Base-by-base conservation (phyloP, 495 filamentous ascomycete genomes). In the Hypoxylon lienhwacheense region DNA sequence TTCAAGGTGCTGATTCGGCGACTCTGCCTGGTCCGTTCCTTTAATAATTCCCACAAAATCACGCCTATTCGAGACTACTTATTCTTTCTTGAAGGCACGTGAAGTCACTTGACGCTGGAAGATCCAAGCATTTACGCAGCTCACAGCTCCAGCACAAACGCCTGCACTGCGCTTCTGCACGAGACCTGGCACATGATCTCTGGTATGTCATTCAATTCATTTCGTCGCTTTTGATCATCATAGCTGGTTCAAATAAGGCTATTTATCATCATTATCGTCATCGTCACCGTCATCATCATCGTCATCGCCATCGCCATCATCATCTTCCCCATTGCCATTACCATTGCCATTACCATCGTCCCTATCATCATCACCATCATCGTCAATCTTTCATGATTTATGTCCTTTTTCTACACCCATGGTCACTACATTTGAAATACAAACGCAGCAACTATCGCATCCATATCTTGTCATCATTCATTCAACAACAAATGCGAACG, bases 111-210 rank as follows among this genome's bases (percentile, higher is more conserved):
- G 64, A 59, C 64, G 50, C 43, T 34, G 55, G 48, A 64, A 61
- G 55, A 66, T 64, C 63, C 60, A 67, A 67, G 61, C 61, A 65
- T 33, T 53, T 22, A 31, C 49, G 28, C 41, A 35, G 37, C 29
- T 48, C 41, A 28, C 25, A 32, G 42, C 42, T 3, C 24, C 40
- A 55, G 58, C 58, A 61, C 54, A 48, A 57, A 47, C n/a, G n/a
- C n/a, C n/a, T n/a, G n/a, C n/a, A n/a, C n/a, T n/a, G n/a, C n/a
- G n/a, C n/a, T n/a, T 54, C 49, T 55, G 59, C 58, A 63, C 65
- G 65, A 67, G 55, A 65, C 59, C 54, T 48, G 47, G 65, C 65
- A 67, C 65, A 67, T 67, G 65, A 67, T 63, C 34, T 60, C 52
- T 49, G 29, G 65, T 65, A 65, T 54, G 53, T 62, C 39, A 39